phyloP scores from a whole-genome alignment of 164 flowering plant species.

The Vitis labrusca region DNA sequence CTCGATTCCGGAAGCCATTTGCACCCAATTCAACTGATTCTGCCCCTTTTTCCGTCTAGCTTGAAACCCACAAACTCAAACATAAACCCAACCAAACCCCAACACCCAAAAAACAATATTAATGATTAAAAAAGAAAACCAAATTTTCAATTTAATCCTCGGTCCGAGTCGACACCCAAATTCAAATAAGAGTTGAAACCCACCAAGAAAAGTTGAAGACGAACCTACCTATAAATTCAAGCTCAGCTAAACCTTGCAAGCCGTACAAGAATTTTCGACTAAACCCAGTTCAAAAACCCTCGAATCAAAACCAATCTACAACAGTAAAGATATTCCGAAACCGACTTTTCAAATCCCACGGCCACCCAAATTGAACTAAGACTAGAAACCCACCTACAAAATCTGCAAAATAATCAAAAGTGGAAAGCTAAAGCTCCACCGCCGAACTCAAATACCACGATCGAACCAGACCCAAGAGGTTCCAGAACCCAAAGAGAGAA shows the following conservation, averaged over 20 bases:
- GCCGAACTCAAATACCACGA: neutral
- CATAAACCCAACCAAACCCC: neutral
- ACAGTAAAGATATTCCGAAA: neutral
- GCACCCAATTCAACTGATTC: slow-evolving; percentile 2
- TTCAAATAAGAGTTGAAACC: neutral
- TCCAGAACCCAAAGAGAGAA: neutral
- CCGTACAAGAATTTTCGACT: neutral
- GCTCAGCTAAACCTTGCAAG: neutral
- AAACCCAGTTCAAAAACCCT: neutral
- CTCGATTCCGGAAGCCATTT: slow-evolving; percentile 32
- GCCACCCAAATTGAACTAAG: neutral
- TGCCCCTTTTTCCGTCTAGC: neutral
- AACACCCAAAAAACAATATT: neutral
- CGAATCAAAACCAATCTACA: neutral
- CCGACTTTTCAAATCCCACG: too few relatives aligned
- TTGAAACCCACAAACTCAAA: neutral
- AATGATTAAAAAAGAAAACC: neutral
- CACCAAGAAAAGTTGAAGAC: slow-evolving; percentile 4
- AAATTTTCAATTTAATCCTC: neutral
- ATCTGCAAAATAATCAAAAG: neutral
- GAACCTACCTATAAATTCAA: neutral
- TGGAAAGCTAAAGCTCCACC: neutral
- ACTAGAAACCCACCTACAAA: neutral
- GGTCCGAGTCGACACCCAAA: neutral
- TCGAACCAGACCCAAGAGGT: neutral